phyloP scores from a whole-genome alignment of 2,329 filamentous ascomycete genomes.

The Intubia oerlemansii region DNA sequence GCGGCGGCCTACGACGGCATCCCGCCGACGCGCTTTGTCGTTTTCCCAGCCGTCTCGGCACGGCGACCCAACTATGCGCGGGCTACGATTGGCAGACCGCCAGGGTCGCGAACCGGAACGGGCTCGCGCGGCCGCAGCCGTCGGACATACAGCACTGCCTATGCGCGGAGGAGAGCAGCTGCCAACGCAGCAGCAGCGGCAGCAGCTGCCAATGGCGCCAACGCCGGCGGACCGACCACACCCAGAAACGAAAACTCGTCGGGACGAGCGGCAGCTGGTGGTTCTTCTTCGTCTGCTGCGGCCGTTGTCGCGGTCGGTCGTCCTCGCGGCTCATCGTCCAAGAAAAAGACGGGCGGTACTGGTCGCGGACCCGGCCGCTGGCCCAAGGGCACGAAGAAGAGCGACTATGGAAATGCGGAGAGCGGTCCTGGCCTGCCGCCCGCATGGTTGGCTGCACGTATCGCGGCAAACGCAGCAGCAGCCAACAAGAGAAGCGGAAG shows the following conservation, averaged over 20 bases:
- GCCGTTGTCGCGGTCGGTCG: too few species aligned
- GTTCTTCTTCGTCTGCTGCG: too few species aligned
- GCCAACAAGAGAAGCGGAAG: too few species aligned
- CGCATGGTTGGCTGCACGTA: too few species aligned
- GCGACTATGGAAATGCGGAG: slow-evolving; percentile 43
- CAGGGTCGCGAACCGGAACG: slow-evolving; percentile 15
- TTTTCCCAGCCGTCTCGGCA: slow-evolving; percentile 45
- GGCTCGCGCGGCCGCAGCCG: slow-evolving; percentile 17
- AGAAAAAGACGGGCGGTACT: slow-evolving; percentile 37
- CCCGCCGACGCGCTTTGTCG: slow-evolving; percentile 51
- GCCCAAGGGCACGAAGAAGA: slow-evolving; percentile 48
- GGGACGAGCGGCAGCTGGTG: too few species aligned
- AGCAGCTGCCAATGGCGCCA: too few species aligned
- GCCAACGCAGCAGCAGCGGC: too few species aligned
- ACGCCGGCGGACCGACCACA: too few species aligned
- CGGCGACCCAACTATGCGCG: slow-evolving; percentile 26
- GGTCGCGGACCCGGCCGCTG: slow-evolving; percentile 42
- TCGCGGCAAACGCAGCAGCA: slow-evolving; percentile 12
- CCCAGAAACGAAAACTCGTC: too few species aligned
- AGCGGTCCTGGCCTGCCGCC: slow-evolving; percentile 43
- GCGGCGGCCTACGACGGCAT: slow-evolving; percentile 30
- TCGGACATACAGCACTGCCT: too few species aligned
- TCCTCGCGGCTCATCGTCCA: slow-evolving; percentile 14
- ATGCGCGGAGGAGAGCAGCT: too few species aligned
- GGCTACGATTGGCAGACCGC: slow-evolving; percentile 18